Base-by-base conservation (phyloP, 1,284 basidiomycete species). In the Tilletia walkeri region DNA sequence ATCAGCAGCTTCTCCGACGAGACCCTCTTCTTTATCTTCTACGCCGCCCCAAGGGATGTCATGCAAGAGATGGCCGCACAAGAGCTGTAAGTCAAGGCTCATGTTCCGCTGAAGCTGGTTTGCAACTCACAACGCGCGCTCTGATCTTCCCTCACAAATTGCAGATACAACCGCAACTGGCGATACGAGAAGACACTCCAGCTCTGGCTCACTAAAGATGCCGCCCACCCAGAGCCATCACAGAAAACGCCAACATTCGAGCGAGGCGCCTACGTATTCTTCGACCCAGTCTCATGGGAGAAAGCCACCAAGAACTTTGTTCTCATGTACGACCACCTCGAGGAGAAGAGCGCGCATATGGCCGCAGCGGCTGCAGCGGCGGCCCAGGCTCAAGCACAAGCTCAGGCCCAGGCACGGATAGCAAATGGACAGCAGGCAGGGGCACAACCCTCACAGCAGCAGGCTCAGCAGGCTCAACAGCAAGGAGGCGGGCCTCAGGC, bases 1-100 rank as follows among this genome's bases (percentile, higher is more conserved):
- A 91, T 92, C 41, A 87, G 88, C 9, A 90, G 91, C 74, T 97
- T 99, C 84, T 92, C 91, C 82, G 95, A 99, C 85, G 95, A 99
- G 86, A 98, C 95, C 38, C 86, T 99, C 49, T 98, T 99, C 86
- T 97, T 94, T 88, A 95, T 97, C 89, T 99, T 99, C 87, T 99
- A 99, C 86, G 91, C 93, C 72, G 91, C 90, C 84, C 94, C 95
- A 69, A 87, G 93, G 80, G 95, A 99, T 85, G 89, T 92, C 41
- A 86, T 97, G 74, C 95, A 99, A 84, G 94, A 98, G 85, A 89
- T 95, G 65, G 95, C 95, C 14, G 94, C 94, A 56, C 91, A 93
- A 84, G 95, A 98, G 87, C 87, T 99, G 91, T 95, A 85, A 84
- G 91, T 89, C 5, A n/a, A 30, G 47, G 67, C 65, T 20, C 38